Conservation (phyloP, 805 yeast species). For the Pichia ethanolica region DNA sequence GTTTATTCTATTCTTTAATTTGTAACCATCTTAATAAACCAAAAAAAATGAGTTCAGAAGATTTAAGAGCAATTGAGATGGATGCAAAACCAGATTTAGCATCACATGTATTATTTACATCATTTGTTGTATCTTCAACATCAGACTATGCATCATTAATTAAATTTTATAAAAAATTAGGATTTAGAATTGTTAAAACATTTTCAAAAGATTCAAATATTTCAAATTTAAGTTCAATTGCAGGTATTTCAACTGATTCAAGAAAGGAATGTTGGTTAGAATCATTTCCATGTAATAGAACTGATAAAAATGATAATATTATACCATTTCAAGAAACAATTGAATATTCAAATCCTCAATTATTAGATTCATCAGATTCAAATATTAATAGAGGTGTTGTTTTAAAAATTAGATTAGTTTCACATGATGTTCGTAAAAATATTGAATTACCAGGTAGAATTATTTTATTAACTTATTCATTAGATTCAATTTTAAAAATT, state of each 20-base stretch:
- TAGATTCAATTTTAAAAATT: conserved; percentile 22
- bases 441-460: conserved; percentile 30
- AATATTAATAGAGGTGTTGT: conserved; percentile 35
- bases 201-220: conserved; percentile 40
- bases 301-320: conserved; percentile 13
- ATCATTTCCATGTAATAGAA: conserved; percentile 43
- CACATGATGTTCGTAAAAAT: conserved; percentile 30
- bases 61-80: neutral
- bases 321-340: conserved; percentile 33
- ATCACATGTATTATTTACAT: conserved; percentile 42
- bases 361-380: conserved; percentile 3
- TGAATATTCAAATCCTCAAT: conserved; percentile 20
- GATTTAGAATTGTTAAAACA: conserved; percentile 53
- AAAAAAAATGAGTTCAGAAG: neutral
- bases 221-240: neutral
- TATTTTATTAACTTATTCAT: conserved; percentile 35
- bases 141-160: conserved; percentile 39
- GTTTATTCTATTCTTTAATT: too few species aligned
- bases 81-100: conserved; percentile 6
- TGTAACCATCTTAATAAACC: too few species aligned
- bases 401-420: conserved; percentile 38
- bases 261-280: conserved; percentile 68
- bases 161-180: conserved; percentile 52
- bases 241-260: conserved; percentile 60
- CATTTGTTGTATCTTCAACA: conserved; percentile 50